phyloP scores from a whole-genome alignment of 257 asterid genomes.

The Rauvolfia tetraphylla region DNA sequence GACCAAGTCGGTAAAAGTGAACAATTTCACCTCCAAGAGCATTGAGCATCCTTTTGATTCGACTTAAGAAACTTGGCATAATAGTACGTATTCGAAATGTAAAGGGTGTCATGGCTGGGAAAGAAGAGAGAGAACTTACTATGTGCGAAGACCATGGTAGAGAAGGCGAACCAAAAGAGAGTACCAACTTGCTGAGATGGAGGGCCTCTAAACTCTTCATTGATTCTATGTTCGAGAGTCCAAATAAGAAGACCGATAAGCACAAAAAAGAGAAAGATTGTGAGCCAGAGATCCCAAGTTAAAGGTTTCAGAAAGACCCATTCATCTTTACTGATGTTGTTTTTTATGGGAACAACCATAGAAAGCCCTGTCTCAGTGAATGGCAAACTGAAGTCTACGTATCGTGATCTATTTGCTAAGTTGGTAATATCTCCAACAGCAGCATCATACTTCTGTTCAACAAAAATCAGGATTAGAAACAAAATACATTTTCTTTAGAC shows the following conservation, averaged over 20 bases:
- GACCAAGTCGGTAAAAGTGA: background rate
- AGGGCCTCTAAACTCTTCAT: constrained; percentile 26
- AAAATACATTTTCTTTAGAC: too few relatives aligned
- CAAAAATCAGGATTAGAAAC: background rate
- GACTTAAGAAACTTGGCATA: too few relatives aligned
- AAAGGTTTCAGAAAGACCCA: constrained; percentile 28
- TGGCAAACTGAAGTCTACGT: constrained; percentile 37
- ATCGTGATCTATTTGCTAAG: constrained; percentile 18
- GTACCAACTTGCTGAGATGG: constrained; percentile 40
- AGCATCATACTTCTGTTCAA: constrained; percentile 26
- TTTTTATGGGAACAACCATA: constrained; percentile 26
- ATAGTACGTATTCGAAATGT: too few relatives aligned
- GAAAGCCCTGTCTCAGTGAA: constrained; percentile 36
- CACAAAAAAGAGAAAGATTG: constrained; percentile 16
- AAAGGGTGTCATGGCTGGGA: background rate
- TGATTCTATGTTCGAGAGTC: constrained; percentile 24
- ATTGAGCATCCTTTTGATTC: background rate
- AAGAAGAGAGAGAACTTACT: constrained; percentile 25
- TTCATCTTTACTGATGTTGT: constrained; percentile 8
- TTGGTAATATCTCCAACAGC: constrained; percentile 28
- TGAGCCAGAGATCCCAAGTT: constrained; percentile 33
- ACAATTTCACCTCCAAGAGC: background rate
- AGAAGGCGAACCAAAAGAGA: constrained; percentile 49
- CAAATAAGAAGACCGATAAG: constrained; percentile 23
- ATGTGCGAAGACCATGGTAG: constrained; percentile 49